Evolutionary conservation across 2,329 filamentous ascomycete genomes (phyloP), one percentile per base, ranked within the genome.

Genomic region (Phaeosphaeriaceae sp.): DNA sequence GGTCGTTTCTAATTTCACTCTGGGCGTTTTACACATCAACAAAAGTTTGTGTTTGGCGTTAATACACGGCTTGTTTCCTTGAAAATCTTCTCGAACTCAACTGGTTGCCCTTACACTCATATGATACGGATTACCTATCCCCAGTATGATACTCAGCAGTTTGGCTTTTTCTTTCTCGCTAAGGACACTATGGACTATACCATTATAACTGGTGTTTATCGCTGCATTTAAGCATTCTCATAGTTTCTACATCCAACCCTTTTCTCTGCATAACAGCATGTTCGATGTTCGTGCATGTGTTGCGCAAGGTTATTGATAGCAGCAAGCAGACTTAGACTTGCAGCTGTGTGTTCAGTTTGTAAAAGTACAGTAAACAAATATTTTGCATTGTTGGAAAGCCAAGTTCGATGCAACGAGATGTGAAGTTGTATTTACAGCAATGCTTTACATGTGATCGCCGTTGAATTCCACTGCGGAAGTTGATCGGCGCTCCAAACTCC

Each of bases 11-110:
- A 18, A 15, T n/a, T 23, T 16, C 34, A 41, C 17, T n/a, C n/a
- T 9, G 28, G 42, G 28, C 36, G 36, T 23, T 56, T 42, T 17
- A 66, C 52, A 60, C 58, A 61, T 63, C 46, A 54, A 51, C 54
- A 71, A 71, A 70, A 70, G 58, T 63, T 67, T 56, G 49, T 57
- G 52, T 44, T 56, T 39, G 69, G 67, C 66, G 67, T 72, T 70
- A 48, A 50, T 56, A 58, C 52, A 62, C 54, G 62, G 64, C 26
- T 58, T 60, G 55, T 47, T 44, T 49, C 56, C 55, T 60, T 42
- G 52, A 58, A 58, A 57, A 60, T 60, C 59, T 48, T 43, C 59
- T 59, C 53, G 60, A 49, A 54, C 45, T 64, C 59, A 54, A 64
- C 15, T 47, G 34, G 23, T 26, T 28, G 15, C 30, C 13, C 34